These are phyloP conservation scores for Populus hybrid DNA, from an alignment of 441 rosid species.

Conservation along the genomic window DNA sequence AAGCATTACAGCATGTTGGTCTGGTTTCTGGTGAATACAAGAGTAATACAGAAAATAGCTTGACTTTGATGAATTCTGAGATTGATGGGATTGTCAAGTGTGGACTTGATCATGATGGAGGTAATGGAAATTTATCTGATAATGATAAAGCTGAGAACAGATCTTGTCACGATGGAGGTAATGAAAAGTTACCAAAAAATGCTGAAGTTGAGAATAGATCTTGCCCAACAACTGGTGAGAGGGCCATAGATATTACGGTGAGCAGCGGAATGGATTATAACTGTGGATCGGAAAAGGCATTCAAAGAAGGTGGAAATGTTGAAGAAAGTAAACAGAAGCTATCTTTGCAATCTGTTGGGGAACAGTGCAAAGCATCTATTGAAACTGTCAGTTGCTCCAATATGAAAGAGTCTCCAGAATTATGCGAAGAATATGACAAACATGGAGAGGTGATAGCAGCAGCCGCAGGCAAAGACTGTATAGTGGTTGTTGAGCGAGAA, in stretches of 20 bases:
- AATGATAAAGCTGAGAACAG: neutral
- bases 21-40: slow-evolving; percentile 1
- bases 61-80: slow-evolving; percentile 1
- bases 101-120: slow-evolving; percentile 6
- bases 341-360: neutral
- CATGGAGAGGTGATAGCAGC: neutral
- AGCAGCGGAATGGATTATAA: neutral
- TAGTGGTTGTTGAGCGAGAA: neutral
- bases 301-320: neutral
- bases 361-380: neutral
- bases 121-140: neutral
- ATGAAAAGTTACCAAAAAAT: neutral
- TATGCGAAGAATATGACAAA: neutral
- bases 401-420: neutral
- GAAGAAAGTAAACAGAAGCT: neutral
- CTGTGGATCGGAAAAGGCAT: neutral
- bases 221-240: neutral
- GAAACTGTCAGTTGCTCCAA: neutral
- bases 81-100: neutral
- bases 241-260: neutral
- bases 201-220: neutral
- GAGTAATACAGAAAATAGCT: neutral
- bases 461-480: neutral
- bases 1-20: slow-evolving; percentile 6
- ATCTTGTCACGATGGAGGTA: neutral